Evolutionary conservation across 768 basidiomycete species (phyloP).

Genomic region (Infundibulicybe gibba): DNA sequence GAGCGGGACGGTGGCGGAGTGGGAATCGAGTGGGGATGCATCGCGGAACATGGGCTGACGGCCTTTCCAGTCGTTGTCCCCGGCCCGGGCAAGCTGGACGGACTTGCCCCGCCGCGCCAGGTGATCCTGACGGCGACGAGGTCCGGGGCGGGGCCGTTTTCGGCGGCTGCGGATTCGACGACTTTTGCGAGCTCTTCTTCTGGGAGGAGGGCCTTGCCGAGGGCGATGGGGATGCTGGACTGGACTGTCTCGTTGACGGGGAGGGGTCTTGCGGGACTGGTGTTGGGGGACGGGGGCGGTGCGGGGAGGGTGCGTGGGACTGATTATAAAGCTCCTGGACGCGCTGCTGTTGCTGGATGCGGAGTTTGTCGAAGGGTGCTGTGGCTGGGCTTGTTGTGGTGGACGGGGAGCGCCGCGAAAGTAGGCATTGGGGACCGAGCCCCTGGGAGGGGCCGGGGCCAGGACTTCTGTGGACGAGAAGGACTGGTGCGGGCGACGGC

Average conservation of each 20-base stretch:
- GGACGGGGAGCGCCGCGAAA: conserved; percentile 8
- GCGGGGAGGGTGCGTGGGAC: conserved; percentile 11
- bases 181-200: conserved; percentile 17
- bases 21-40: conserved; percentile 26
- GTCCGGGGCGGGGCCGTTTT: conserved; percentile 17
- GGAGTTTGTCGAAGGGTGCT: conserved; percentile 33
- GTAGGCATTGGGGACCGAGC: conserved; percentile 20
- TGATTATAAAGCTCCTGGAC: conserved; percentile 45
- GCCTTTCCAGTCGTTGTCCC: conserved; percentile 76
- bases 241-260: conserved; percentile 58
- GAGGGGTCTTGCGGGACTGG: conserved; percentile 15
- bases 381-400: conserved; percentile 25
- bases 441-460: conserved; percentile 10
- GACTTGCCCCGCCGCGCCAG: conserved; percentile 66
- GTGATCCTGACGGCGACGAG: conserved; percentile 48
- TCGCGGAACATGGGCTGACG: conserved; percentile 48
- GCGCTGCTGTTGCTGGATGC: conserved; percentile 25
- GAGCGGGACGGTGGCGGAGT: conserved; percentile 42
- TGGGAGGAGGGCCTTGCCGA: conserved; percentile 29
- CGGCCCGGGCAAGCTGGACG: conserved; percentile 70
- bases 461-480: conserved; percentile 26
- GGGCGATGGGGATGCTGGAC: conserved; percentile 58
- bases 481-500: conserved; percentile 18
- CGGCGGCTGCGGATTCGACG: conserved; percentile 3
- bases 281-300: neutral